Evolutionary conservation across 805 yeast genomes (phyloP).

Genomic region (Helenozyma baotianmanensis): DNA sequence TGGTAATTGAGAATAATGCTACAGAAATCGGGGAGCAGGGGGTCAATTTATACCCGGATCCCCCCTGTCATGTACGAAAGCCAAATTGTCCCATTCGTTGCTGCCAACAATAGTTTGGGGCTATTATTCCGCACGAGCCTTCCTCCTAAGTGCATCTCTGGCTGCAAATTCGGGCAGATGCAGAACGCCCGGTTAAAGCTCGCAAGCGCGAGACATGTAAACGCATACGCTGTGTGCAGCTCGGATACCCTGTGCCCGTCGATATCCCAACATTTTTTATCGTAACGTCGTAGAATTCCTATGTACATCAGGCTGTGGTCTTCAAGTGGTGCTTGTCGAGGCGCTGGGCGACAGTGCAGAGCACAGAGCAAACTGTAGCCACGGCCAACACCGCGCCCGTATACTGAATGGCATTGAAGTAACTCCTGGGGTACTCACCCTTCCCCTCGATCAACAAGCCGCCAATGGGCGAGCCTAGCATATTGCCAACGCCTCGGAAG

Average conservation of each 20-base stretch:
- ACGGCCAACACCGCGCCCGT: constrained; percentile 21
- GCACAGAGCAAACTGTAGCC: constrained; percentile 10
- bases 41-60: too few relatives aligned
- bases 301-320: not conserved
- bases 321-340: not conserved
- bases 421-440: constrained; percentile 19
- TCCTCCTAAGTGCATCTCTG: too few relatives aligned
- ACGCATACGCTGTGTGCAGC: constrained; percentile 8
- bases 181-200: constrained; percentile 4
- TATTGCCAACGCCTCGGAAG: constrained; percentile 28
- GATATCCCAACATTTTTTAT: too few relatives aligned
- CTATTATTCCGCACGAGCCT: too few relatives aligned
- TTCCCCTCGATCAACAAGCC: constrained; percentile 21
- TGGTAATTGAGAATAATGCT: not conserved
- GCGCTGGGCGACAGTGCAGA: too few relatives aligned
- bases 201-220: constrained; percentile 7
- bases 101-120: too few relatives aligned
- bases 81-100: too few relatives aligned
- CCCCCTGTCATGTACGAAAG: too few relatives aligned
- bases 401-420: constrained; percentile 22
- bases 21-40: too few relatives aligned
- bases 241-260: too few relatives aligned
- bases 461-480: constrained; percentile 33
- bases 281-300: too few relatives aligned
- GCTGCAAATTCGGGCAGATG: too few relatives aligned